Conservation (phyloP, 2,329 filamentous ascomycete genomes). For the Curvularia spicifera region DNA sequence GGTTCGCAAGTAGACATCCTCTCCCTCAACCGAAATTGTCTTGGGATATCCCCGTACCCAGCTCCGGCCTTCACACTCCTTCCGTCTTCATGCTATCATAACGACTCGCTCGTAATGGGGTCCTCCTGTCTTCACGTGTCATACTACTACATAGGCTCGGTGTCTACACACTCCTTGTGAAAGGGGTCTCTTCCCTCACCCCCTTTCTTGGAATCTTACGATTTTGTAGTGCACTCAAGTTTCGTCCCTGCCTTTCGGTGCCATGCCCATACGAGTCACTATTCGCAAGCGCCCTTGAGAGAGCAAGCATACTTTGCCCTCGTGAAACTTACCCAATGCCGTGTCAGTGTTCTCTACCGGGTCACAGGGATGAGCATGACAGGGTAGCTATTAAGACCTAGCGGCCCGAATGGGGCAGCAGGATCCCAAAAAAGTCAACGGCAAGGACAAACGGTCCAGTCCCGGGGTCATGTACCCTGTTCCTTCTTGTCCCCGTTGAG, state of each 20-base stretch:
- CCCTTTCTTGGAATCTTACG: neutral
- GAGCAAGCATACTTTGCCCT: constrained; percentile 2
- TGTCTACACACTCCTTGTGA: neutral
- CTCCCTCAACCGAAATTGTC: constrained; percentile 13
- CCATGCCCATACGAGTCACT: neutral
- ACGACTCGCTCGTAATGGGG: constrained; percentile 7
- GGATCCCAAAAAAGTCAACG: constrained; percentile 18
- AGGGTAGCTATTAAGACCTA: constrained; percentile 11
- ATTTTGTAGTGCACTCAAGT: neutral
- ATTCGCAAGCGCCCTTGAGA: neutral
- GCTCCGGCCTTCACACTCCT: constrained; percentile 10
- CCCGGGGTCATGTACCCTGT: constrained; percentile 28
- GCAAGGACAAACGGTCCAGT: constrained; percentile 22
- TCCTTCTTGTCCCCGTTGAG: constrained; percentile 42
- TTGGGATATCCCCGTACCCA: constrained; percentile 10
- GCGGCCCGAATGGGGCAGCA: constrained; percentile 18
- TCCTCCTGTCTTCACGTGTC: neutral
- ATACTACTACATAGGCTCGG: neutral
- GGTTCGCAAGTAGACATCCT: constrained; percentile 2
- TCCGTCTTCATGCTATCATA: constrained; percentile 5
- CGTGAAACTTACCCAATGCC: constrained; percentile 1
- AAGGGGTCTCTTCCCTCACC: neutral
- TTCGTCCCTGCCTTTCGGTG: neutral
- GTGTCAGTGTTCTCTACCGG: constrained; percentile 2
- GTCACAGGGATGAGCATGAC: constrained; percentile 9